Percentiles rank a stretch among this genome's conserved stretches.
These are phyloP conservation scores for Syzygium syzygioides DNA, from an alignment of 441 rosid species.

Conservation along the genomic window DNA sequence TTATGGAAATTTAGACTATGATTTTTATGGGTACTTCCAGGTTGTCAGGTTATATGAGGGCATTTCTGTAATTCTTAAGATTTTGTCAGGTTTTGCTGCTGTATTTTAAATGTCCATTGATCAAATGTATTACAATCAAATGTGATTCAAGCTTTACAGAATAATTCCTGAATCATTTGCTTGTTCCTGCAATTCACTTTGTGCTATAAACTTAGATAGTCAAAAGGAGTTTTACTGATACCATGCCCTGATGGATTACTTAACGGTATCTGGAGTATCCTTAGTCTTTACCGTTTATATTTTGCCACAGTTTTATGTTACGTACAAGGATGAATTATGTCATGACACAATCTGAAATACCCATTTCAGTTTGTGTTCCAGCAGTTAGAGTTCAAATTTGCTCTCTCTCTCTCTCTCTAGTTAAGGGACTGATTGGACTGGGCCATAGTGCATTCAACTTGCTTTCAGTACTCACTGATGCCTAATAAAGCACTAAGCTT, in stretches of 20 bases:
- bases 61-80: background rate
- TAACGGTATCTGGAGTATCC: background rate
- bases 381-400: background rate
- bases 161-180: background rate
- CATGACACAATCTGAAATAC: background rate
- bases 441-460: background rate
- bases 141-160: background rate
- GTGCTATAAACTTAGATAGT: background rate
- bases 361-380: background rate
- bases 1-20: background rate
- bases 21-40: background rate
- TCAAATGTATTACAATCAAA: background rate
- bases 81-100: background rate
- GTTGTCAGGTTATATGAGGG: background rate
- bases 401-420: background rate
- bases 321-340: background rate
- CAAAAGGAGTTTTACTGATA: background rate
- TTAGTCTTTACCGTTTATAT: background rate
- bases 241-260: background rate
- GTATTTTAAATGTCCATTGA: background rate
- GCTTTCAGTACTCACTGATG: background rate
- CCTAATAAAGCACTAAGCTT: background rate
- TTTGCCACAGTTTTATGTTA: background rate
- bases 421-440: background rate
- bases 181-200: background rate